Base-by-base conservation (phyloP, 1,284 basidiomycete genomes). In the Cryptococcus deneoformans region DNA sequence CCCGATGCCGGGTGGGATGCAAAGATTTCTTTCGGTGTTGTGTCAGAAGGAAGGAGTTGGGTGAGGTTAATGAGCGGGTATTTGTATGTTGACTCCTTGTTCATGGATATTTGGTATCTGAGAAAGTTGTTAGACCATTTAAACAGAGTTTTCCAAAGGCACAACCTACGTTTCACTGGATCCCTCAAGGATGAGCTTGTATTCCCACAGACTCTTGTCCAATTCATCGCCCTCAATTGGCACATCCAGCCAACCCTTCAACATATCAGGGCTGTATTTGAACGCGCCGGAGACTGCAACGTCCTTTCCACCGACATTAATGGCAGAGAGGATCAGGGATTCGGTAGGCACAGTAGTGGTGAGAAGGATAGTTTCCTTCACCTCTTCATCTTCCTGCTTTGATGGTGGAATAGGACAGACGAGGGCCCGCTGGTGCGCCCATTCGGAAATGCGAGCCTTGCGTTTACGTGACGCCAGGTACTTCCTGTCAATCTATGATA, bases 381-480 rank as follows among this genome's bases (percentile, higher is more conserved):
- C 6, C n/a, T 54, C 34, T n/a, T 40, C 46, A 3, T 6, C 7
- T 7, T 34, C 34, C 9, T 16, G 46, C 8, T 16, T 16, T 10
- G 46, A 20, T 1, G 40, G 9, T 14, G 46, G 43, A 3, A 50
- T n/a, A 3, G 56, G 59, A 10, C 49, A 46, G 37, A 55, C 50
- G 35, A 61, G 44, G 42, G 49, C 51, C 16, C 62, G 29, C 50
- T 61, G 46, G 29, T 51, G 38, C 9, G 46, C 57, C 57, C 67
- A 66, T 45, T 70, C 63, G 10, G 53, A 61, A 49, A 71, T 67
- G 46, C 58, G 57, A 16, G 57, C 45, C 54, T 69, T 66, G 45
- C 63, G 59, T 20, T 55, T 56, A 8, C 63, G 38, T 14, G 61
- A 59, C 2, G 48, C 46, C 20, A 55, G 40, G 40, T 56, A 63